Evolutionary conservation across 106 monocot species (phyloP).

Genomic region (Apostasia shenzhenica): DNA sequence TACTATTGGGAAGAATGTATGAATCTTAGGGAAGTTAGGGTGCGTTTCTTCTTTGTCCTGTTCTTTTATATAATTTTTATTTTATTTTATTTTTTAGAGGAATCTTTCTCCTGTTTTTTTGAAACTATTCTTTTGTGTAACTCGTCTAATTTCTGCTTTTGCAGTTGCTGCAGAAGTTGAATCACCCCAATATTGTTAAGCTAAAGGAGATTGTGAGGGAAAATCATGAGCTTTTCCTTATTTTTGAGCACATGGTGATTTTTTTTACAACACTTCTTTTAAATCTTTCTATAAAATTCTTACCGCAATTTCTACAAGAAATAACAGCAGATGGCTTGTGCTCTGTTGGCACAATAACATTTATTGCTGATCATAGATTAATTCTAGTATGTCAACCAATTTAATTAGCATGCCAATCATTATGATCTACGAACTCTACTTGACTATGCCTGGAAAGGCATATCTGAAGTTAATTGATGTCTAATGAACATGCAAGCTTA

Average conservation of each 20-base stretch:
- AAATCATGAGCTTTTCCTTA: slow-evolving; percentile 64
- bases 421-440: too few species aligned
- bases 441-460: too few species aligned
- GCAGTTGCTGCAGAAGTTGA: slow-evolving; percentile 59
- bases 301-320: too few species aligned
- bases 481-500: too few species aligned
- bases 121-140: not conserved
- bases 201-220: slow-evolving; percentile 65
- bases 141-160: slow-evolving; percentile 2
- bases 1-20: slow-evolving; percentile 69
- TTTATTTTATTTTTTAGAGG: not conserved
- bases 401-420: too few species aligned
- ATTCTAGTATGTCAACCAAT: too few species aligned
- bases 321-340: too few species aligned
- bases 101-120: not conserved
- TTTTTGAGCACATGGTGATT: slow-evolving; percentile 76
- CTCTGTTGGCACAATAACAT: too few species aligned
- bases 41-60: slow-evolving; percentile 6
- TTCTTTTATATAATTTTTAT: not conserved
- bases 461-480: too few species aligned
- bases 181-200: slow-evolving; percentile 69
- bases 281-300: too few species aligned
- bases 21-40: slow-evolving; percentile 81
- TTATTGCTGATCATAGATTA: too few species aligned
- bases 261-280: not conserved